Conservation (phyloP, 2,329 filamentous ascomycete species). For the Aspergillus texensis region DNA sequence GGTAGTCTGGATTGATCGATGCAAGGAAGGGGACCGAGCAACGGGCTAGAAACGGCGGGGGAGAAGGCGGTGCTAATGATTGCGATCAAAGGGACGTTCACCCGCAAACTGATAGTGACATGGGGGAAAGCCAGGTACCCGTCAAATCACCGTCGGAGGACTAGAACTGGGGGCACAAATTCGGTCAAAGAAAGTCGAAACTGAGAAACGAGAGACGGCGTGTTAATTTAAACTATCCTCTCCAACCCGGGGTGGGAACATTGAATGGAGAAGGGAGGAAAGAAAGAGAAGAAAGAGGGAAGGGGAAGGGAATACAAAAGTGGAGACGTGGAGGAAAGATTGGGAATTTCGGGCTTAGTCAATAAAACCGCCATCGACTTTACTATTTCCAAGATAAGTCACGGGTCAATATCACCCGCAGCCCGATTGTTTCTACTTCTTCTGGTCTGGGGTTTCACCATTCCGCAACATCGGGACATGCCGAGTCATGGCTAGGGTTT, state of each 20-base stretch:
- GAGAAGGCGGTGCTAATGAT: slow-evolving; percentile 16
- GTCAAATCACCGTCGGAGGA: slow-evolving; percentile 9
- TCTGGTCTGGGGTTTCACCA: not conserved
- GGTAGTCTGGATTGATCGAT: slow-evolving; percentile 8
- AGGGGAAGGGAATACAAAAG: slow-evolving; percentile 14
- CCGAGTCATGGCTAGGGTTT: slow-evolving; percentile 2
- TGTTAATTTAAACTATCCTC: not conserved
- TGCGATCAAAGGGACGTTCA: slow-evolving; percentile 26
- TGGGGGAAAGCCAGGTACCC: slow-evolving; percentile 6
- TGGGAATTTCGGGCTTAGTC: slow-evolving; percentile 10
- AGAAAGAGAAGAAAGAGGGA: slow-evolving; percentile 14
- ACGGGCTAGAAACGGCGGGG: slow-evolving; percentile 20
- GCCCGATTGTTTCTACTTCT: not conserved
- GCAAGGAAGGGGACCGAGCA: slow-evolving; percentile 11
- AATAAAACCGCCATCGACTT: not conserved
- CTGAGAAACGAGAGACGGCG: slow-evolving; percentile 1
- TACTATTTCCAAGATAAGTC: not conserved
- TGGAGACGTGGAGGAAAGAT: slow-evolving; percentile 10
- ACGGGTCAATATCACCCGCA: not conserved
- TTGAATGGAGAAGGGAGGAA: slow-evolving; percentile 19
- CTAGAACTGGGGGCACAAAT: slow-evolving; percentile 18
- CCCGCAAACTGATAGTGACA: slow-evolving; percentile 27
- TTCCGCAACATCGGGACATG: not conserved
- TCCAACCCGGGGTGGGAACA: slow-evolving; percentile 14
- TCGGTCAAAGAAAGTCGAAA: slow-evolving; percentile 11